Evolutionary conservation across 2,329 filamentous ascomycete genomes (phyloP).

Genomic region (Nothophaeocryptopus gaeumannii): DNA sequence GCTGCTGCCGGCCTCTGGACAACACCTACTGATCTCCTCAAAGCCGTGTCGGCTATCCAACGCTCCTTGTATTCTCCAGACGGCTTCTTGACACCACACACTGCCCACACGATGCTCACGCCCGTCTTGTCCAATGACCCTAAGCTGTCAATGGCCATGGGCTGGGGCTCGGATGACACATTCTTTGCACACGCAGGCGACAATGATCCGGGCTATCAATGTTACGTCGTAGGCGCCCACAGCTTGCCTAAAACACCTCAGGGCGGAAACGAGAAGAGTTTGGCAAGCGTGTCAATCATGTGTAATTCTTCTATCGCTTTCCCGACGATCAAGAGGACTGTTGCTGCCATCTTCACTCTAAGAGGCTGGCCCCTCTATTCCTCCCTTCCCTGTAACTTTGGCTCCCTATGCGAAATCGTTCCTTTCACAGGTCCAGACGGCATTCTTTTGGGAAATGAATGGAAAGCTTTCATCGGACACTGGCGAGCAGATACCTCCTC

Average conservation of each 20-base stretch:
- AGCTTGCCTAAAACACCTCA: background rate
- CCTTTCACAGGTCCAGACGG: conserved; percentile 15
- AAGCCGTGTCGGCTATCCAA: conserved; percentile 23
- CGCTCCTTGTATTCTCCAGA: conserved; percentile 9
- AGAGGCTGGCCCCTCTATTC: conserved; percentile 16
- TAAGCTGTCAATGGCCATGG: conserved; percentile 14
- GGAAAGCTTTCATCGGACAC: conserved; percentile 10
- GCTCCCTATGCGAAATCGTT: conserved; percentile 7
- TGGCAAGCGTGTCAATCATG: conserved; percentile 22
- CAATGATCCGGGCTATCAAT: conserved; percentile 26
- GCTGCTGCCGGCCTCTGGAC: conserved; percentile 31
- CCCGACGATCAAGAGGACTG: conserved; percentile 11
- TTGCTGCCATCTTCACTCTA: conserved; percentile 19
- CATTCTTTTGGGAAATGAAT: background rate
- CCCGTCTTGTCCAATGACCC: conserved; percentile 2
- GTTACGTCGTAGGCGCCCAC: conserved; percentile 19
- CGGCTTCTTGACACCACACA: conserved; percentile 16
- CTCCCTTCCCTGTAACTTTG: conserved; percentile 8
- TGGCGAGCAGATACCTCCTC: conserved; percentile 4
- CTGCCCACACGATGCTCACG: conserved; percentile 26
- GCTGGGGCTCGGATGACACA: conserved; percentile 18
- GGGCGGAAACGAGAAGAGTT: conserved; percentile 1
- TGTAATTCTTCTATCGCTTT: conserved; percentile 18
- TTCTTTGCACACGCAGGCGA: conserved; percentile 24
- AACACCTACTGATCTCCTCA: conserved; percentile 28